These are phyloP conservation scores for Pelargonium fulgidum DNA, from an alignment of 441 rosid genomes.

Conservation along the genomic window DNA sequence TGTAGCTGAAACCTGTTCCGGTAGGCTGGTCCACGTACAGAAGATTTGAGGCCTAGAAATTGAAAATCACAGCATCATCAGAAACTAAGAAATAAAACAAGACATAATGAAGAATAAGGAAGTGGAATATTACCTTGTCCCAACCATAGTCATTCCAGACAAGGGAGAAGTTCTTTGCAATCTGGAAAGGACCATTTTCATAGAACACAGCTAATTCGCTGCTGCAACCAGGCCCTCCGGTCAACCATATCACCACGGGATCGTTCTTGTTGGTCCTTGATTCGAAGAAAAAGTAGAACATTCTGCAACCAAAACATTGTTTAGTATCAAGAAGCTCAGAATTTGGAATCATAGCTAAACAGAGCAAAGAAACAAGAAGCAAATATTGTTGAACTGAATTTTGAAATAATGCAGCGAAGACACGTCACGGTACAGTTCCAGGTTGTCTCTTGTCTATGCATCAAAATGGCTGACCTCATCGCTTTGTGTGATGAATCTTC, in stretches of 20 bases:
- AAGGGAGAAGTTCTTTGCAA: constrained; percentile 51
- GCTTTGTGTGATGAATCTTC: too few species aligned
- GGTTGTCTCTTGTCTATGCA: too few species aligned
- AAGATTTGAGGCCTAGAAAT: constrained; percentile 34
- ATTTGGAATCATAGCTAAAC: too few species aligned
- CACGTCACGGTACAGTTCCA: too few species aligned
- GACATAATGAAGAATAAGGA: too few species aligned
- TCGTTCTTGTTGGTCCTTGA: constrained; percentile 37
- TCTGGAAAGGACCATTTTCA: constrained; percentile 75
- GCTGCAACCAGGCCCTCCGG: constrained; percentile 95
- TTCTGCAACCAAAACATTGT: constrained; percentile 33
- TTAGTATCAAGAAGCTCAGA: too few species aligned
- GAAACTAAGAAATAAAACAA: too few species aligned
- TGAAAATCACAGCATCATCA: too few species aligned
- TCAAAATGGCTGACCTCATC: too few species aligned
- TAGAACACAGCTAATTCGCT: constrained; percentile 71
- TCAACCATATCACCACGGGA: constrained; percentile 84
- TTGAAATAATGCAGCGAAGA: too few species aligned
- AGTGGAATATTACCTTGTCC: constrained; percentile 50
- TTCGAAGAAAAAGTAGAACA: constrained; percentile 41
- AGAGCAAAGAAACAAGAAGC: too few species aligned
- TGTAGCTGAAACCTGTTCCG: constrained; percentile 78
- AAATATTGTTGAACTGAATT: too few species aligned
- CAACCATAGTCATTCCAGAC: constrained; percentile 83
- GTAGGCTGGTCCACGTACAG: constrained; percentile 68